Conservation (phyloP, 2,329 filamentous ascomycete genomes). For the Aureobasidium subglaciale region DNA sequence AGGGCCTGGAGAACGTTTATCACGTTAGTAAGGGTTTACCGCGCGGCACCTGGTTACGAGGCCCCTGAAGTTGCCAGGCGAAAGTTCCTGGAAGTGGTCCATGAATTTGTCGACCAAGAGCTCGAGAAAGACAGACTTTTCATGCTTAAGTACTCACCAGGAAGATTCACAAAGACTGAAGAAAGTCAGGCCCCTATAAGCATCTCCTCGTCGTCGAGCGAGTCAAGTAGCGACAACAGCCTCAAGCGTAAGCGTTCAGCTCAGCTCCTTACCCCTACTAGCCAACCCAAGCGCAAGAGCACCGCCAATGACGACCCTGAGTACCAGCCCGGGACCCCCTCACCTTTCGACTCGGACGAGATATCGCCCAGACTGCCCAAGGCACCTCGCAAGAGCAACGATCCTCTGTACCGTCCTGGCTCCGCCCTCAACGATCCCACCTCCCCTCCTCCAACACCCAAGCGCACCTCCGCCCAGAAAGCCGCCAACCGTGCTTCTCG, state of each 20-base stretch:
- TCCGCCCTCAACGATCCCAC: background rate
- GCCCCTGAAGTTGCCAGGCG: no score
- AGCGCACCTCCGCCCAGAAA: background rate
- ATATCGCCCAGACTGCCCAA: background rate
- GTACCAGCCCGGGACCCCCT: background rate
- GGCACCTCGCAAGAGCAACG: background rate
- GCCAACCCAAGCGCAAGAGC: background rate
- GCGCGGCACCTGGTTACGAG: no score
- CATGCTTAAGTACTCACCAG: no score
- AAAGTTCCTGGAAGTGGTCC: no score
- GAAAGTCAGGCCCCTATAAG: no score
- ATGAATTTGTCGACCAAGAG: no score
- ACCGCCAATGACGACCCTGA: background rate
- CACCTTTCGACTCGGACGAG: background rate
- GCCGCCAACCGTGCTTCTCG: background rate
- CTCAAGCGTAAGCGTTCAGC: background rate
- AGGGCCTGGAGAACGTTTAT: no score
- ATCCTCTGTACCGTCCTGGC: background rate
- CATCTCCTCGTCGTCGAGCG: no score
- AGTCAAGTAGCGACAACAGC: background rate
- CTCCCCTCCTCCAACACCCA: background rate
- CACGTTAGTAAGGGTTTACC: no score
- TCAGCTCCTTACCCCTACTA: background rate
- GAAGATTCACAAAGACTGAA: no score
- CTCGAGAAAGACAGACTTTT: no score